phyloP scores from a whole-genome alignment of 108 stramenopile genomes.

The Stephanodiscus triporus region DNA sequence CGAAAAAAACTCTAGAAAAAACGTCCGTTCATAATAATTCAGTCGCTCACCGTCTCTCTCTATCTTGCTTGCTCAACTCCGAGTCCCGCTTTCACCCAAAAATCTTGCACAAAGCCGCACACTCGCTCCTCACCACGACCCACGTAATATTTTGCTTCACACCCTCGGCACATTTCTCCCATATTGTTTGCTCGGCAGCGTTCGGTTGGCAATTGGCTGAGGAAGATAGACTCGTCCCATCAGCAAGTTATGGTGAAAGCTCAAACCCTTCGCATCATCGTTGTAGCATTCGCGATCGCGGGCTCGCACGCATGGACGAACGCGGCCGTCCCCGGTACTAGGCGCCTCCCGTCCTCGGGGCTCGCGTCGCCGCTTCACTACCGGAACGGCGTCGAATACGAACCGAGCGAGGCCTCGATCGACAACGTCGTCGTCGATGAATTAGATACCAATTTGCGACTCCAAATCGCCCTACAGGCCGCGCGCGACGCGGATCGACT shows the following conservation, averaged over 20 bases:
- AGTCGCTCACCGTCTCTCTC: too few relatives aligned
- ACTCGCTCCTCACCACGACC: too few relatives aligned
- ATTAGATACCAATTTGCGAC: constrained; percentile 7
- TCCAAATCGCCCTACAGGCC: neutral
- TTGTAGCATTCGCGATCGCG: neutral
- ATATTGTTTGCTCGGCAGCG: neutral
- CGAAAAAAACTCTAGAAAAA: too few relatives aligned
- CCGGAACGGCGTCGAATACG: neutral
- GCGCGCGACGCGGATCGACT: constrained; percentile 16
- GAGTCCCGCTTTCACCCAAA: too few relatives aligned
- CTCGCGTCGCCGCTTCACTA: neutral
- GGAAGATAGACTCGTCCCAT: neutral
- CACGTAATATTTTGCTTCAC: too few relatives aligned
- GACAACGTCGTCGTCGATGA: neutral
- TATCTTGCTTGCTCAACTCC: too few relatives aligned
- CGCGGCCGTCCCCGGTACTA: neutral
- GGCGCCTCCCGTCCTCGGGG: neutral
- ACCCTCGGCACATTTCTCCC: neutral
- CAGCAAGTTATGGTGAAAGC: neutral
- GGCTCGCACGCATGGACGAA: neutral
- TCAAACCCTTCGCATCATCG: neutral
- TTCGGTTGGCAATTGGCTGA: neutral
- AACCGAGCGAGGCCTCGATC: neutral
- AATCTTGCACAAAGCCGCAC: too few relatives aligned
- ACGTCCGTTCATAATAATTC: too few relatives aligned